phyloP scores from a whole-genome alignment of 2,329 filamentous ascomycete genomes.

The Phyllosticta capitalensis region DNA sequence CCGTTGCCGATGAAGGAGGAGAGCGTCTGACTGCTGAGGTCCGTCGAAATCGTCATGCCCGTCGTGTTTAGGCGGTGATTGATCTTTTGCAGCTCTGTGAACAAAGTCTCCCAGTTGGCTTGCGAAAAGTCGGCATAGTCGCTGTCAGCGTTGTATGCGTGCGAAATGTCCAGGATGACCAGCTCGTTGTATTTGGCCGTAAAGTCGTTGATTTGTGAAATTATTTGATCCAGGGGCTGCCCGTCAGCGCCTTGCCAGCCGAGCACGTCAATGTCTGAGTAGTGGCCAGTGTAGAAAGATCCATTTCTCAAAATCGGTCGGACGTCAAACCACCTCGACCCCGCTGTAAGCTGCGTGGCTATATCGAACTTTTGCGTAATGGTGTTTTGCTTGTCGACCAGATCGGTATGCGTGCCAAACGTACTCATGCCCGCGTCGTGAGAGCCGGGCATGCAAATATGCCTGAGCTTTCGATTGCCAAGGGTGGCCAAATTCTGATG shows the following conservation, averaged over 20 bases:
- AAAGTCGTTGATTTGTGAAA: slow-evolving; percentile 38
- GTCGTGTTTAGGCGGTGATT: slow-evolving; percentile 31
- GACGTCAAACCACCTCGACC: slow-evolving; percentile 41
- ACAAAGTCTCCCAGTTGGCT: slow-evolving; percentile 34
- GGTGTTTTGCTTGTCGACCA: slow-evolving; percentile 33
- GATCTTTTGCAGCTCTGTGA: slow-evolving; percentile 32
- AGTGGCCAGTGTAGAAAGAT: slow-evolving; percentile 36
- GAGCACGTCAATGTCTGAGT: slow-evolving; percentile 26
- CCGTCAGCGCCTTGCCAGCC: slow-evolving; percentile 39
- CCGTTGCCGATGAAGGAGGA: slow-evolving; percentile 29
- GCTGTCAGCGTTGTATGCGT: slow-evolving; percentile 35
- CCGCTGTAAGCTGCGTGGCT: slow-evolving; percentile 37
- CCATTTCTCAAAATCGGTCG: slow-evolving; percentile 33
- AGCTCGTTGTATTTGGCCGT: slow-evolving; percentile 37
- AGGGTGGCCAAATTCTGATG: slow-evolving; percentile 29
- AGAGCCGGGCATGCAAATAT: slow-evolving; percentile 40
- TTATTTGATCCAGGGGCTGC: slow-evolving; percentile 34
- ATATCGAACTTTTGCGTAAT: slow-evolving; percentile 39
- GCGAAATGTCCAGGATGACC: slow-evolving; percentile 39
- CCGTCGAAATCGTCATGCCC: slow-evolving; percentile 17
- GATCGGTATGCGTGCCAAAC: slow-evolving; percentile 30
- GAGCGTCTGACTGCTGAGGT: slow-evolving; percentile 25
- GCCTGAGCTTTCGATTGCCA: slow-evolving; percentile 33
- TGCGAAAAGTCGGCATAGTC: slow-evolving; percentile 29
- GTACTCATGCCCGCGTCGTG: slow-evolving; percentile 43